Percentiles rank a stretch among this genome's conserved stretches.
phyloP scores from a whole-genome alignment of 257 asterid species.

The Jacaranda mimosifolia region DNA sequence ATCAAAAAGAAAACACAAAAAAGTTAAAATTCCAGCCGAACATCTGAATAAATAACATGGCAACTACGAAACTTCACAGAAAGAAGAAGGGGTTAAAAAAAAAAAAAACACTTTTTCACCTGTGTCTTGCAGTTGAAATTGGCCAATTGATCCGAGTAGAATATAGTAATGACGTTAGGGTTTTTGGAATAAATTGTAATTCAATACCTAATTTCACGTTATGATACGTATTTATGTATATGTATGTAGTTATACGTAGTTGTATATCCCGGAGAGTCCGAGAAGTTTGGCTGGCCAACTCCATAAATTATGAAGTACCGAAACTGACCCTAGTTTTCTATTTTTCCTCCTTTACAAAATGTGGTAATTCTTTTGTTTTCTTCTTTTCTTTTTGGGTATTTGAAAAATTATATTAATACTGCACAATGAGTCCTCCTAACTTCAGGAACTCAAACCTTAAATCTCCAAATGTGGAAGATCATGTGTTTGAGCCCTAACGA shows the following conservation, averaged over 20 bases:
- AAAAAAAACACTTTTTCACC: slow-evolving; percentile 21
- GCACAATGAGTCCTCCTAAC: too few relatives aligned
- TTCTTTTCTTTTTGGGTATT: too few relatives aligned
- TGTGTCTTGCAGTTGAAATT: slow-evolving; percentile 34
- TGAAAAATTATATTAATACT: too few relatives aligned
- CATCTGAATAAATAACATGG: too few relatives aligned
- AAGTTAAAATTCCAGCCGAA: not conserved
- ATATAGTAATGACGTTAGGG: slow-evolving; percentile 39
- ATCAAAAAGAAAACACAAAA: slow-evolving; percentile 16
- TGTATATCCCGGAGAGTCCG: slow-evolving; percentile 24
- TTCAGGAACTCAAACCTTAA: too few relatives aligned
- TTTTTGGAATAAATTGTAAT: slow-evolving; percentile 31
- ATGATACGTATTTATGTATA: slow-evolving; percentile 11
- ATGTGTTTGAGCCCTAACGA: too few relatives aligned
- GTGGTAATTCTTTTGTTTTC: too few relatives aligned
- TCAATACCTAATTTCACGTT: slow-evolving; percentile 9
- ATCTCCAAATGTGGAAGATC: too few relatives aligned
- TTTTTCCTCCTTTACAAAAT: too few relatives aligned
- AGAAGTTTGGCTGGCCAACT: slow-evolving; percentile 53
- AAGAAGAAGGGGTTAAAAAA: not conserved
- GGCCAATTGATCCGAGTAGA: slow-evolving; percentile 36
- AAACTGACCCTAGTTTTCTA: slow-evolving; percentile 37
- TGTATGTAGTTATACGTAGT: not conserved
- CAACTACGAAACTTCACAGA: not conserved
- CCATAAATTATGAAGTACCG: slow-evolving; percentile 42